phyloP scores from a whole-genome alignment of 1,139 yeast species.

The Candida albicans region DNA sequence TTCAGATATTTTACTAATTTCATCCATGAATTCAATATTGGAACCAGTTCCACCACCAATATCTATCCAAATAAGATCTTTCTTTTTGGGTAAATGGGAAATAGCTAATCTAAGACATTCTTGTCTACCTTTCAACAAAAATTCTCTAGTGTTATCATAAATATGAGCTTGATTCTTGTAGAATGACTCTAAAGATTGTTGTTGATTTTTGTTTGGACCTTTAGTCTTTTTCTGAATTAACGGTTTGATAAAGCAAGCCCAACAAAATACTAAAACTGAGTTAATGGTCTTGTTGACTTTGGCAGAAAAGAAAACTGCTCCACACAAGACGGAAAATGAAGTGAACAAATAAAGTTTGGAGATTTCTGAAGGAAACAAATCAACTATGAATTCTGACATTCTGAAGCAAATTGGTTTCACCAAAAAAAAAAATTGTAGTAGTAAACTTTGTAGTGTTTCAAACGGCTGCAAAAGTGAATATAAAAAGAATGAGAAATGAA shows the following conservation, averaged over 20 bases:
- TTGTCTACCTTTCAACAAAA: constrained; percentile 69
- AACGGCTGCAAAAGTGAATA: not conserved
- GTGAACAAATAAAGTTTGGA: constrained; percentile 17
- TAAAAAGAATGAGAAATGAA: not conserved
- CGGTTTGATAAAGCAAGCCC: constrained; percentile 73
- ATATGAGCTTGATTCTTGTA: constrained; percentile 75
- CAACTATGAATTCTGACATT: constrained; percentile 14
- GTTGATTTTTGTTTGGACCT: constrained; percentile 34
- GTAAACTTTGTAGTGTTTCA: too few species aligned
- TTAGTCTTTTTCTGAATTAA: constrained; percentile 35
- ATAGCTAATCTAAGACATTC: constrained; percentile 61
- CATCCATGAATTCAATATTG: constrained; percentile 75
- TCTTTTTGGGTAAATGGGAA: constrained; percentile 47
- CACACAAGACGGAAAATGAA: constrained; percentile 18
- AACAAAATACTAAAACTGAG: constrained; percentile 37
- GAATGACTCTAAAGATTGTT: constrained; percentile 66
- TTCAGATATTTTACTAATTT: constrained; percentile 46
- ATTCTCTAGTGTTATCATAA: constrained; percentile 67
- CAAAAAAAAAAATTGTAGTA: not conserved
- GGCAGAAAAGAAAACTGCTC: constrained; percentile 18
- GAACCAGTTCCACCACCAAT: constrained; percentile 87
- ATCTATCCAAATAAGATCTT: constrained; percentile 72
- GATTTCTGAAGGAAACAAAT: constrained; percentile 14
- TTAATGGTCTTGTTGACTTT: constrained; percentile 27
- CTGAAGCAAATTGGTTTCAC: too few species aligned